phyloP scores from a whole-genome alignment of 2,329 filamentous ascomycete genomes.

The Colletotrichum sidae region DNA sequence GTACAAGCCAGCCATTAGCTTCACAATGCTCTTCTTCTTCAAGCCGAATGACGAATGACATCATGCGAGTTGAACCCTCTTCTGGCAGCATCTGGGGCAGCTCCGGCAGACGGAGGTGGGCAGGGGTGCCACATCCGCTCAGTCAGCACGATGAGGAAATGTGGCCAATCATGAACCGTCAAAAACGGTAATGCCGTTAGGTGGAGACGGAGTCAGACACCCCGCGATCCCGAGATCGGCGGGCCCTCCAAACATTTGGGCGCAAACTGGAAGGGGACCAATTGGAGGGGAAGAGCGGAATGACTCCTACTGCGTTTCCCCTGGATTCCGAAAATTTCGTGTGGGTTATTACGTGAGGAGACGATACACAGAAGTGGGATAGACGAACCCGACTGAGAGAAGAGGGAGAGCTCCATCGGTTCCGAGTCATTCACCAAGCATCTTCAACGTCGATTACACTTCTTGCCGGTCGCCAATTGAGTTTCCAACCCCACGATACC shows the following conservation, averaged over 20 bases:
- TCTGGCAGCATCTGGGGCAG: background rate
- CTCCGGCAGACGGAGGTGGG: constrained; percentile 32
- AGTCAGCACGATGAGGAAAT: background rate
- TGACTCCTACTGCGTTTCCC: constrained; percentile 14
- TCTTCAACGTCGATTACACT: constrained; percentile 8
- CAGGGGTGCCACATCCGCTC: constrained; percentile 21
- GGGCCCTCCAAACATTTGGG: constrained; percentile 25
- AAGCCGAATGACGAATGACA: constrained; percentile 1
- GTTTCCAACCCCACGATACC: constrained; percentile 6
- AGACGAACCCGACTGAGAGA: too few species aligned
- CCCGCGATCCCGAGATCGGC: constrained; percentile 37
- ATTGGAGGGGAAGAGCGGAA: background rate
- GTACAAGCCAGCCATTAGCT: too few species aligned
- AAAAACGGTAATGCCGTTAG: background rate
- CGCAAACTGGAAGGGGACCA: background rate
- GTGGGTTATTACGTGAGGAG: constrained; percentile 25
- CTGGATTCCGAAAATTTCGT: constrained; percentile 1
- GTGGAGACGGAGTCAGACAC: background rate
- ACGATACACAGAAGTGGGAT: too few species aligned
- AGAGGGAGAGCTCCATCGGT: constrained; percentile 5
- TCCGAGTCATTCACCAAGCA: background rate
- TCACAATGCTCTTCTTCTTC: too few species aligned
- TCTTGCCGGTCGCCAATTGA: background rate
- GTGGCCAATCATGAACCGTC: constrained; percentile 1
- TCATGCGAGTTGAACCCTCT: constrained; percentile 7